Conservation (phyloP, 1,284 basidiomycete species). For the Malassezia furfur region DNA sequence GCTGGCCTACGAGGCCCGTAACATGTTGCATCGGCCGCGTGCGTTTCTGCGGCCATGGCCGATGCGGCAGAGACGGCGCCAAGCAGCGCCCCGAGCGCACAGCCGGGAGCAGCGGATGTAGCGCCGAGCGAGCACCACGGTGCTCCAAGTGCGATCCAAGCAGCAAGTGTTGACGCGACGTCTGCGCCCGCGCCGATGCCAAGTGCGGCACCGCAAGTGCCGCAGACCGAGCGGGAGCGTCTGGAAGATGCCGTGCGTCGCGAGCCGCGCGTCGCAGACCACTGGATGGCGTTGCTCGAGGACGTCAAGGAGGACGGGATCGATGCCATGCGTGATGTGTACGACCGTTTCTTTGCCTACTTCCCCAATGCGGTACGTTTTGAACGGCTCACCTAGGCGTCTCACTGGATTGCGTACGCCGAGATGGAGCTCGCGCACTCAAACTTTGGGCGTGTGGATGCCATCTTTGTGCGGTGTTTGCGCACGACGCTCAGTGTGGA, state of each 20-base stretch:
- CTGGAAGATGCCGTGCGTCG: slow-evolving; percentile 48
- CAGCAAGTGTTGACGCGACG: too few relatives aligned
- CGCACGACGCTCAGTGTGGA: slow-evolving; percentile 72
- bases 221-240: slow-evolving; percentile 1
- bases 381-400: slow-evolving; percentile 27
- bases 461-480: slow-evolving; percentile 67
- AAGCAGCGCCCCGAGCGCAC: neutral
- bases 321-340: slow-evolving; percentile 61
- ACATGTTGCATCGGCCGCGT: too few relatives aligned
- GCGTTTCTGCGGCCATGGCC: neutral
- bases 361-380: slow-evolving; percentile 67
- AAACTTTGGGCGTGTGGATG: slow-evolving; percentile 53
- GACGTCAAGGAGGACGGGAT: slow-evolving; percentile 61
- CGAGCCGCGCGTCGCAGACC: slow-evolving; percentile 58
- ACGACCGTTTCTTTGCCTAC: slow-evolving; percentile 63
- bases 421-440: slow-evolving; percentile 65
- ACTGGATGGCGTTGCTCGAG: slow-evolving; percentile 61
- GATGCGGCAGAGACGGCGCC: neutral
- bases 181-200: neutral
- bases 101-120: too few relatives aligned
- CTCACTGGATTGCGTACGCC: slow-evolving; percentile 57
- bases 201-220: neutral
- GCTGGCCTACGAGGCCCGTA: neutral
- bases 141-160: too few relatives aligned
- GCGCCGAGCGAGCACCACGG: too few relatives aligned